phyloP scores from a whole-genome alignment of 1,284 basidiomycete genomes.

The Leccinum angustisporum region DNA sequence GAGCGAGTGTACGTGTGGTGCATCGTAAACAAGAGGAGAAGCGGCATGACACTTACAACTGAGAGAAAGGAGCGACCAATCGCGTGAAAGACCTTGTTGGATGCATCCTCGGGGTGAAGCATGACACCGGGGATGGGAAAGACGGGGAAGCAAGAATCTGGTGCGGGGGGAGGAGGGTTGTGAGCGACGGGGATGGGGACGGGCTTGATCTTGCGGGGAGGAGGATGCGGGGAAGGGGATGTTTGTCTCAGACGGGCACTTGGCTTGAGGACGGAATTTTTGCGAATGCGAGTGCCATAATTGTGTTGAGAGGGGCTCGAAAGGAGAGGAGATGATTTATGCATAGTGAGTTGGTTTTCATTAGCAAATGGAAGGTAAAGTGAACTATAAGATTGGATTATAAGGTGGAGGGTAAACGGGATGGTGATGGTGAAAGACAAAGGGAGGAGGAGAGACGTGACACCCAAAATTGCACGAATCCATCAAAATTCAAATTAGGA shows the following conservation, averaged over 20 bases:
- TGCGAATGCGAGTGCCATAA: slow-evolving; percentile 59
- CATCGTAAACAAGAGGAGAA: slow-evolving; percentile 14
- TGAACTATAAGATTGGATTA: slow-evolving; percentile 24
- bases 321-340: slow-evolving; percentile 17
- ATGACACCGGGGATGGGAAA: slow-evolving; percentile 63
- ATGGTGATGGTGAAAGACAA: slow-evolving; percentile 35
- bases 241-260: slow-evolving; percentile 48
- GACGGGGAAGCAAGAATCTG: slow-evolving; percentile 21
- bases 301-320: slow-evolving; percentile 23
- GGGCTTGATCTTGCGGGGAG: slow-evolving; percentile 40
- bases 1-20: slow-evolving; percentile 14
- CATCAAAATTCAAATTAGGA: slow-evolving; percentile 38
- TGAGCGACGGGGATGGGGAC: slow-evolving; percentile 25
- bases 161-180: slow-evolving; percentile 13
- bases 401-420: slow-evolving; percentile 32
- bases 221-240: slow-evolving; percentile 31
- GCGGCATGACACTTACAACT: slow-evolving; percentile 50
- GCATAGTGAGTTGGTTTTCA: slow-evolving; percentile 32
- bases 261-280: slow-evolving; percentile 51
- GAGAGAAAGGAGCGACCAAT: slow-evolving; percentile 70
- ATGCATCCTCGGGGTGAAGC: slow-evolving; percentile 70
- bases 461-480: slow-evolving; percentile 32
- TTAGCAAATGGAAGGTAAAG: slow-evolving; percentile 27
- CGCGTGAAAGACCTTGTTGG: slow-evolving; percentile 66
- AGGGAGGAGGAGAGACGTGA: slow-evolving; percentile 35